phyloP scores from a whole-genome alignment of 129 eudicot species.

The Flaveria ramosissima region DNA sequence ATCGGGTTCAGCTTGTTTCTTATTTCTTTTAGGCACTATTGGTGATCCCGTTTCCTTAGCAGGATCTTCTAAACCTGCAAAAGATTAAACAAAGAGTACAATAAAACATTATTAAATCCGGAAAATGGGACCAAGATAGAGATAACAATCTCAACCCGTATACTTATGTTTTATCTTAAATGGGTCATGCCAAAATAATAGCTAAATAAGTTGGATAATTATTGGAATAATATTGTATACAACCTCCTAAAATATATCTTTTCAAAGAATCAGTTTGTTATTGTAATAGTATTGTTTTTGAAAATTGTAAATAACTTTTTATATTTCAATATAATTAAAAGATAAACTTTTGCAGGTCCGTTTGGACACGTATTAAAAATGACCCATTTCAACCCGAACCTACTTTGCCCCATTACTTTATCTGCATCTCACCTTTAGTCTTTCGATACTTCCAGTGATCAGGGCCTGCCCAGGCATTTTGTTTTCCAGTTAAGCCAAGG shows the following conservation, averaged over 20 bases:
- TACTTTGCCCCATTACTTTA: background rate
- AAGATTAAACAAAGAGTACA: constrained; percentile 1
- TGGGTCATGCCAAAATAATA: no score
- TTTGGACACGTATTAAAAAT: background rate
- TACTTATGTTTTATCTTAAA: constrained; percentile 5
- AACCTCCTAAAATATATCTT: no score
- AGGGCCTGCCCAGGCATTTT: constrained; percentile 77
- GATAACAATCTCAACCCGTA: background rate
- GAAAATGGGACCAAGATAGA: background rate
- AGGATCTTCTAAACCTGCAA: constrained; percentile 44
- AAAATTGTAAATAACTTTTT: no score
- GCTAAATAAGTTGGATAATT: background rate
- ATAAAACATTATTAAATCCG: constrained; percentile 5
- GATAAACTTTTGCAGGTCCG: background rate
- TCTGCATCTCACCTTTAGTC: constrained; percentile 36
- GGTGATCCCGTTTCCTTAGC: constrained; percentile 32
- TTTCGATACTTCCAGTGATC: constrained; percentile 71
- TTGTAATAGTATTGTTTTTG: no score
- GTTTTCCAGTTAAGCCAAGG: constrained; percentile 43
- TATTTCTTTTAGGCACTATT: constrained; percentile 32
- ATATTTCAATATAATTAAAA: background rate
- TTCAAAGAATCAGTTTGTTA: no score
- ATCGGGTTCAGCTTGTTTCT: constrained; percentile 51
- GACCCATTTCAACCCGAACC: background rate
- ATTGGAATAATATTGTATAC: background rate